These are phyloP conservation scores for Acanthamoeba lenticulata DNA, from an alignment of 208 protist genomes.

Conservation along the genomic window DNA sequence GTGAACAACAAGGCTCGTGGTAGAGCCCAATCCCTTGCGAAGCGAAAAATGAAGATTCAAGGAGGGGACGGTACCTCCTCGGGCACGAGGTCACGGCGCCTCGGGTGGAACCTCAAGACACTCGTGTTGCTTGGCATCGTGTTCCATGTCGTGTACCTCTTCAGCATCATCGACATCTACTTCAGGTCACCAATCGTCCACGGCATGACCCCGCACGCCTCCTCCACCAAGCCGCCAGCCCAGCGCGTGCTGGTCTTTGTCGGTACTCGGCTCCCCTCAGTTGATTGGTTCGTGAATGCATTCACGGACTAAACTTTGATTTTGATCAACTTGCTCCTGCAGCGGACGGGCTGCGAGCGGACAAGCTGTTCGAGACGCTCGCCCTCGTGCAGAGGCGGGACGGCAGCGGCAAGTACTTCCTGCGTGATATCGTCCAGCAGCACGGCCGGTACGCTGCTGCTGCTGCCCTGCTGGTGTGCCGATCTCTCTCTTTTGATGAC, in stretches of 20 bases:
- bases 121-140: slow-evolving; percentile 77
- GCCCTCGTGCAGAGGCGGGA: neutral
- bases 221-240: slow-evolving; percentile 53
- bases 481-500: too few species aligned
- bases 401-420: slow-evolving; percentile 72
- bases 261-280: too few species aligned
- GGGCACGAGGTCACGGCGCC: neutral
- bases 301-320: too few species aligned
- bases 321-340: slow-evolving; percentile 40
- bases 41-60: too few species aligned
- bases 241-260: slow-evolving; percentile 77
- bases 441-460: neutral
- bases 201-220: slow-evolving; percentile 80
- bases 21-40: too few species aligned
- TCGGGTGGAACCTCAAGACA: neutral
- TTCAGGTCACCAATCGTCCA: slow-evolving; percentile 84
- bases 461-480: too few species aligned
- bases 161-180: slow-evolving; percentile 87
- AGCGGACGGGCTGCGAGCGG: slow-evolving; percentile 83
- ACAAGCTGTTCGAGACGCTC: slow-evolving; percentile 82
- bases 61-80: neutral
- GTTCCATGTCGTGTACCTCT: slow-evolving; percentile 79
- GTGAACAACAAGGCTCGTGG: too few species aligned
- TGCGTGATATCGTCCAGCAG: slow-evolving; percentile 78
- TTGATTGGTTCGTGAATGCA: too few species aligned